Percentiles rank a stretch among this genome's conserved stretches.
phyloP scores from a whole-genome alignment of 1,284 basidiomycete genomes.

The Rhodotorula mucilaginosa region DNA sequence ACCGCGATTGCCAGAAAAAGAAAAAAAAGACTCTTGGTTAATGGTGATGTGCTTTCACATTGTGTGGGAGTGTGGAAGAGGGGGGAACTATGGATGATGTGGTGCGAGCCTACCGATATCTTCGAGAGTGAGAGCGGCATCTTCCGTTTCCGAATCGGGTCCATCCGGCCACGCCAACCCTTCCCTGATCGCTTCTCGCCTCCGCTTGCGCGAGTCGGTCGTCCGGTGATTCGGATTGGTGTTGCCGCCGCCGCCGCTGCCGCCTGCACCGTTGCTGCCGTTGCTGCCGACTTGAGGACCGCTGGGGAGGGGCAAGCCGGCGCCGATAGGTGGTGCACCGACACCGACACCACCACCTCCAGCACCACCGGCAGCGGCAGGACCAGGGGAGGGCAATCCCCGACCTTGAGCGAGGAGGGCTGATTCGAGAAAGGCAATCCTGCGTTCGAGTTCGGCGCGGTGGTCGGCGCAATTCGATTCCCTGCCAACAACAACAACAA shows the following conservation, averaged over 20 bases:
- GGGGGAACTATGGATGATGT: no score
- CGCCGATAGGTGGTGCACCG: no score
- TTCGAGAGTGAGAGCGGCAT: conserved; percentile 35
- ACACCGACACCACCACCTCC: no score
- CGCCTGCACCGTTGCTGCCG: not conserved
- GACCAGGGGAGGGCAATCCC: not conserved
- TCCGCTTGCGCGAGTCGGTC: not conserved
- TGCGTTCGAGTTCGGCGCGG: conserved; percentile 22
- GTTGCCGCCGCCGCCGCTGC: no score
- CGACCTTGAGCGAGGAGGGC: not conserved
- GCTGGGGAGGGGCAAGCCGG: no score
- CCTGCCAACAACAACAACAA: not conserved
- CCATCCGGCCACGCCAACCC: conserved; percentile 12
- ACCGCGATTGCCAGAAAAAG: no score
- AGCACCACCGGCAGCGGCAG: no score
- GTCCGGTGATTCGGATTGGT: no score
- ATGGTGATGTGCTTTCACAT: no score
- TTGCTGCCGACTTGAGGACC: not conserved
- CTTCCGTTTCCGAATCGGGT: conserved; percentile 30
- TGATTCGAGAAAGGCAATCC: conserved; percentile 15
- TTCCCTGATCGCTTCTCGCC: not conserved
- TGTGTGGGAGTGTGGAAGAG: no score
- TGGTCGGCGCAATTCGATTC: conserved; percentile 13
- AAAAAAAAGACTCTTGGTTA: no score
- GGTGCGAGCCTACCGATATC: conserved; percentile 16